Evolutionary conservation across 345 rosid genomes (phyloP), one percentile per base, ranked within the genome.

Genomic region (Heritiera littoralis): DNA sequence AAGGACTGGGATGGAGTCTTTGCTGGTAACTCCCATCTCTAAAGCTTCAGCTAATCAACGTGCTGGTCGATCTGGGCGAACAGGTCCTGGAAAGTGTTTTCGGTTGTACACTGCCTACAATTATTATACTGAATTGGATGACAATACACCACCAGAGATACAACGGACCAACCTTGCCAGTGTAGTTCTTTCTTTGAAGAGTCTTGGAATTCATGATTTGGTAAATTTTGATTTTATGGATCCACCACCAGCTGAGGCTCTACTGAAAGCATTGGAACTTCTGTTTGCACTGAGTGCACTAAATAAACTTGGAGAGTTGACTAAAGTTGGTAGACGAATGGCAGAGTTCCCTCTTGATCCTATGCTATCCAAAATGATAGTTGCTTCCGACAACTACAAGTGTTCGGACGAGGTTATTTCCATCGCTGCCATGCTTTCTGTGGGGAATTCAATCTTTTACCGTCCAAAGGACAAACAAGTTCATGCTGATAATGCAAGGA

Each of bases 401-500:
- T 96, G 99, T 83, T 94, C 98, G 0, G 97, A 96, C 71, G 98
- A 96, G 86, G 79, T 92, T 65, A 94, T 96, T 76, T 89, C 98
- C 17, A 88, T 92, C 74, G 93, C 95, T 77, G 93, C 97, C 46
- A 96, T 96, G 99, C 93, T 96, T 83, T 96, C 97, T 43, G 77
- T 96, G 80, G 99, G 98, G 55, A 93, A 92, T 79, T 94, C 99
- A 20, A 89, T 96, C 80, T 96, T 96, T 80, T 96, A 94, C 80
- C 97, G 99, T 66, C 98, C 98, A 1, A 96, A 94, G 84, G 99
- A 94, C 82, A 96, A 96, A 82, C 98, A 96, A 85, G 98, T 94
- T 80, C 98, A 96, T 73, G 99, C 98, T 7, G 98, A 96, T 83
- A 94, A 91, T 85, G 99, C 98, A 41, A 88, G 98, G 77, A 65